A percentile compares a stretch with the other conserved stretches of the same genome.
Evolutionary conservation across 179 eudicot genomes (phyloP).

Genomic region (Nepenthes alata): DNA sequence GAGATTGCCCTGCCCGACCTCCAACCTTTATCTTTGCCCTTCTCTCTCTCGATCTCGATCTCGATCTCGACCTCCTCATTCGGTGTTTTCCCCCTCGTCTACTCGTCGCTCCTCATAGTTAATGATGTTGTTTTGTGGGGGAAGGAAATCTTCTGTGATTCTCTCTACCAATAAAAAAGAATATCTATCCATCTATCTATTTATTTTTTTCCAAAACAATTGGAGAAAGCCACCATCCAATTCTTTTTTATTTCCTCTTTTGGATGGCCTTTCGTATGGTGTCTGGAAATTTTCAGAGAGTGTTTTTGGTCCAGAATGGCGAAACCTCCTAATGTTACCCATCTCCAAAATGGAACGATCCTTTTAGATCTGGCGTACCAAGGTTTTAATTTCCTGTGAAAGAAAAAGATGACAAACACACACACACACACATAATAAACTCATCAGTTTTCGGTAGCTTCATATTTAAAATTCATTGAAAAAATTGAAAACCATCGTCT

Average conservation of each 20-base stretch:
- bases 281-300: conserved; percentile 3
- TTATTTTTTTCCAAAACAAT: too few species aligned
- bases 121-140: too few species aligned
- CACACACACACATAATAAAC: conserved; percentile 9
- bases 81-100: background rate
- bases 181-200: background rate
- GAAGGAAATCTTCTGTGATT: background rate
- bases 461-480: background rate
- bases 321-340: conserved; percentile 8
- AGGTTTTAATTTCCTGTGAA: conserved; percentile 28
- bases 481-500: background rate
- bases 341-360: conserved; percentile 9
- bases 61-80: background rate
- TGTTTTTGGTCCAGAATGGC: conserved; percentile 3
- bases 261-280: too few species aligned
- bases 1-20: background rate
- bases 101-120: too few species aligned
- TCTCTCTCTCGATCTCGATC: too few species aligned
- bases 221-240: background rate
- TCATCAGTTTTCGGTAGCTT: conserved; percentile 22
- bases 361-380: conserved; percentile 29
- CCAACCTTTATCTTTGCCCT: background rate
- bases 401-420: conserved; percentile 15
- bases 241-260: too few species aligned
- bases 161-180: background rate